Percentiles rank a stretch among this genome's conserved stretches.
These are phyloP conservation scores for Pezicula carpinea DNA, from an alignment of 2,329 filamentous ascomycete species.

Conservation along the genomic window DNA sequence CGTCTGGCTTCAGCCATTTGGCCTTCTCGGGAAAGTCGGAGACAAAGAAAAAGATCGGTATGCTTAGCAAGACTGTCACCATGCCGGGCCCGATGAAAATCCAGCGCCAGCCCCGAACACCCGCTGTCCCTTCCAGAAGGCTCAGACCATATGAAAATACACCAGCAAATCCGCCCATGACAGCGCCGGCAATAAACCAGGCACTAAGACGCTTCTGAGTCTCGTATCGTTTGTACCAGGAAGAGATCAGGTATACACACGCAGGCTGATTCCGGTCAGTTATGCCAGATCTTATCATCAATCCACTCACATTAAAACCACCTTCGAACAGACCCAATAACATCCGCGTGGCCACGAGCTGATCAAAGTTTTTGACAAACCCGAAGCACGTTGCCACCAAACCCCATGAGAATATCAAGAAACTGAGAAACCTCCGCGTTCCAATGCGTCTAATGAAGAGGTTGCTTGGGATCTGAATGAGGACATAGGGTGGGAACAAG, in stretches of 20 bases:
- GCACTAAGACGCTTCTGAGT: background rate
- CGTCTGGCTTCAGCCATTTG: no score
- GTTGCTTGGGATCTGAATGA: constrained; percentile 50
- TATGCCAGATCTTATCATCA: no score
- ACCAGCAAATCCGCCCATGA: background rate
- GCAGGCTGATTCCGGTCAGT: background rate
- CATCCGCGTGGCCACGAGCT: constrained; percentile 34
- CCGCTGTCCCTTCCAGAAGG: background rate
- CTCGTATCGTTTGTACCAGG: background rate
- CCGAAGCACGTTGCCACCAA: constrained; percentile 42
- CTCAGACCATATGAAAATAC: background rate
- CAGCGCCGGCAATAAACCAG: background rate
- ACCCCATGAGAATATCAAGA: background rate
- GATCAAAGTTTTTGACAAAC: constrained; percentile 41
- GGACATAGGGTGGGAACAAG: constrained; percentile 49
- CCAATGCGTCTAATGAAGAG: constrained; percentile 30
- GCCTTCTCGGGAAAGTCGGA: no score
- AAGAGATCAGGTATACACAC: background rate
- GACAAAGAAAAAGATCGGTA: no score
- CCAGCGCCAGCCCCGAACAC: background rate
- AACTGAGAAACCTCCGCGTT: background rate
- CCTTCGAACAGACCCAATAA: background rate
- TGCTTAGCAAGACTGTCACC: no score
- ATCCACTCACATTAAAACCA: background rate
- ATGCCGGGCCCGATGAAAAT: background rate